These are phyloP conservation scores for Candida sp. DNA, from an alignment of 1,139 yeast genomes.

Conservation along the genomic window DNA sequence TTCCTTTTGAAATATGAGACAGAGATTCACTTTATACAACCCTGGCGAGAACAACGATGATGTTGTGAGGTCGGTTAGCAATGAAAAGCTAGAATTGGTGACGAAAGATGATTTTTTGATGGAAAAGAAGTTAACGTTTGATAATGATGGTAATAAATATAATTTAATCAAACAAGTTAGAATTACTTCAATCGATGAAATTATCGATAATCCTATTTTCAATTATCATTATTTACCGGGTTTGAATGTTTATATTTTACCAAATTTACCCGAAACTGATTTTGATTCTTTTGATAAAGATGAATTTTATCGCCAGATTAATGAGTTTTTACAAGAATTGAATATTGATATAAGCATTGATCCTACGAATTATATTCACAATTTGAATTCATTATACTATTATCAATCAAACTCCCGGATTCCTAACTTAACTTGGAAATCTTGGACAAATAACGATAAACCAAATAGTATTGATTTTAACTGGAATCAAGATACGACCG, in stretches of 20 bases:
- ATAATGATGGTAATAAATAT: slow-evolving; percentile 4
- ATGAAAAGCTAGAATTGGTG: slow-evolving; percentile 11
- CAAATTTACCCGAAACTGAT: slow-evolving; percentile 10
- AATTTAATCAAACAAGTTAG: slow-evolving; percentile 17
- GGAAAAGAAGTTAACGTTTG: slow-evolving; percentile 18
- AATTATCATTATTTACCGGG: slow-evolving; percentile 21
- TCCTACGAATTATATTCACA: slow-evolving; percentile 16
- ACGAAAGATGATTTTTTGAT: slow-evolving; percentile 13
- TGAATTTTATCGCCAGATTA: slow-evolving; percentile 19
- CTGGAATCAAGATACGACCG: slow-evolving; percentile 11
- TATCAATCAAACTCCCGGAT: slow-evolving; percentile 10
- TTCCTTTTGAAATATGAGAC: slow-evolving; percentile 16
- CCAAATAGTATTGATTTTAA: slow-evolving; percentile 14
- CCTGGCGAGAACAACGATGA: slow-evolving; percentile 23
- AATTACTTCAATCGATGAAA: slow-evolving; percentile 16
- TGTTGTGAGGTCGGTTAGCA: slow-evolving; percentile 15
- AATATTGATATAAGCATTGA: slow-evolving; percentile 13
- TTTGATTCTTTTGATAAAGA: slow-evolving; percentile 10
- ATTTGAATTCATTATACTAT: slow-evolving; percentile 16
- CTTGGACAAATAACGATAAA: slow-evolving; percentile 5
- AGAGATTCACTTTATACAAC: slow-evolving; percentile 33
- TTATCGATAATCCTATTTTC: slow-evolving; percentile 15
- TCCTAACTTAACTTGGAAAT: slow-evolving; percentile 1
- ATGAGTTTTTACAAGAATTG: slow-evolving; percentile 9
- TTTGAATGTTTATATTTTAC: slow-evolving; percentile 24